These are phyloP conservation scores for Elsinoe fawcettii DNA, from an alignment of 2,329 filamentous ascomycete species.

Conservation along the genomic window DNA sequence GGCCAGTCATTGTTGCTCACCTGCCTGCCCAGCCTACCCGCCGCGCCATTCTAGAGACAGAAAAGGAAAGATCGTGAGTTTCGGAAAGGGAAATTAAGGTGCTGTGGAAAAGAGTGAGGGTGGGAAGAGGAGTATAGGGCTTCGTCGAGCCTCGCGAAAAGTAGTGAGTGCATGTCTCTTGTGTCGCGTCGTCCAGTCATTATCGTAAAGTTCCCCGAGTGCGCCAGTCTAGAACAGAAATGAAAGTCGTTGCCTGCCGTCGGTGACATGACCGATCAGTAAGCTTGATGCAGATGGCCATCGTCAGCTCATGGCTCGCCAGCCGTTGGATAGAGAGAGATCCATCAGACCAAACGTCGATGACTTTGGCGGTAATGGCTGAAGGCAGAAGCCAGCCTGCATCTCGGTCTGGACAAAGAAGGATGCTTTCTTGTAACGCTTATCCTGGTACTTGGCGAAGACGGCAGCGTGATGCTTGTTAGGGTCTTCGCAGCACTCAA, in stretches of 20 bases:
- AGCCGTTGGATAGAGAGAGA: conserved; percentile 9
- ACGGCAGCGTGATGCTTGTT: conserved; percentile 76
- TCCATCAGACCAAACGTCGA: conserved; percentile 16
- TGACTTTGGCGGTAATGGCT: conserved; percentile 22
- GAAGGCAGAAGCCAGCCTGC: conserved; percentile 50
- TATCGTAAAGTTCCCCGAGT: neutral
- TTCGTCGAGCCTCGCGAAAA: neutral
- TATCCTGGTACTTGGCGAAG: conserved; percentile 85
- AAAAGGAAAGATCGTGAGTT: neutral
- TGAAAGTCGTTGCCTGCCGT: conserved; percentile 7
- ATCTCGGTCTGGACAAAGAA: conserved; percentile 71
- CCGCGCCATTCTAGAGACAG: neutral
- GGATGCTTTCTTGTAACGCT: conserved; percentile 78
- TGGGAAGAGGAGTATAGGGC: neutral
- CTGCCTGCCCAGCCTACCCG: neutral
- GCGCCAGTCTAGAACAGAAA: conserved; percentile 12
- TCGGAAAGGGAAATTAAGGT: neutral
- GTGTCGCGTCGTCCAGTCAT: conserved; percentile 8
- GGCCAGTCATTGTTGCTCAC: neutral
- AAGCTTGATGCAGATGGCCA: conserved; percentile 4
- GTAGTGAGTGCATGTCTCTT: conserved; percentile 9
- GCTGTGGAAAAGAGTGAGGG: neutral
- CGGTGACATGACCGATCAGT: neutral
- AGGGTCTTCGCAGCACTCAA: conserved; percentile 80
- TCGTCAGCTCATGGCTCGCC: conserved; percentile 10